Percentiles rank a stretch among this genome's conserved stretches.
Conservation (phyloP, 208 protist species). For the Wallacemonas sp. region DNA sequence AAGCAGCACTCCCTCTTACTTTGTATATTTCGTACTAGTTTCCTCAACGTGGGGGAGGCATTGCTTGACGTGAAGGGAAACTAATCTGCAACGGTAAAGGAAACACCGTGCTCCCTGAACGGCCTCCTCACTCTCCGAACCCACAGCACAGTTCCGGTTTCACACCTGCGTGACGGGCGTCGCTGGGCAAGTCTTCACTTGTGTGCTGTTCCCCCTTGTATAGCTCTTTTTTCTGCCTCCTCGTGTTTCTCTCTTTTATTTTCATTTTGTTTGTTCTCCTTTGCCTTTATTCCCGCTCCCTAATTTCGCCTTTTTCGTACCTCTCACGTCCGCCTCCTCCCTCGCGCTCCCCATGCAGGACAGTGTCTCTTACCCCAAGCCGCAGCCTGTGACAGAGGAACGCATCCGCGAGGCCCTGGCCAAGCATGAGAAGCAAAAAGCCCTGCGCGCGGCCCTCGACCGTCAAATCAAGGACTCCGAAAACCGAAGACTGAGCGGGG, state of each 20-base stretch:
- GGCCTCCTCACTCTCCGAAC: no score
- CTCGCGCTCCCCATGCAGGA: constrained; percentile 44
- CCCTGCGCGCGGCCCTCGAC: constrained; percentile 65
- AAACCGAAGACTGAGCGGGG: constrained; percentile 10
- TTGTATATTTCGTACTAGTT: no score
- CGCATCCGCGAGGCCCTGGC: constrained; percentile 49
- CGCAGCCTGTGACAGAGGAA: constrained; percentile 64
- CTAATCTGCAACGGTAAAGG: no score
- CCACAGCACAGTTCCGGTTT: no score
- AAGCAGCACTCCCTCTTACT: no score
- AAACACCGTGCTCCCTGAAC: no score
- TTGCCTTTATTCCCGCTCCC: neutral
- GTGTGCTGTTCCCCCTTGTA: no score
- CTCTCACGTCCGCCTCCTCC: neutral
- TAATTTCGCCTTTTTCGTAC: neutral
- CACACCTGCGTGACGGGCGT: no score
- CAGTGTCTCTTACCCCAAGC: constrained; percentile 45
- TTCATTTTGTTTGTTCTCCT: constrained; percentile 8
- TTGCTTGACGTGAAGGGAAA: neutral
- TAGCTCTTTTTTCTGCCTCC: neutral
- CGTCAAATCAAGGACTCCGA: constrained; percentile 59
- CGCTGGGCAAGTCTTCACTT: no score
- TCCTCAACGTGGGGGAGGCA: neutral
- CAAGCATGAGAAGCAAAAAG: constrained; percentile 69
- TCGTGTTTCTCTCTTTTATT: neutral